Conservation (phyloP, 164 flowering plant genomes). For the Cinnamomum chago region DNA sequence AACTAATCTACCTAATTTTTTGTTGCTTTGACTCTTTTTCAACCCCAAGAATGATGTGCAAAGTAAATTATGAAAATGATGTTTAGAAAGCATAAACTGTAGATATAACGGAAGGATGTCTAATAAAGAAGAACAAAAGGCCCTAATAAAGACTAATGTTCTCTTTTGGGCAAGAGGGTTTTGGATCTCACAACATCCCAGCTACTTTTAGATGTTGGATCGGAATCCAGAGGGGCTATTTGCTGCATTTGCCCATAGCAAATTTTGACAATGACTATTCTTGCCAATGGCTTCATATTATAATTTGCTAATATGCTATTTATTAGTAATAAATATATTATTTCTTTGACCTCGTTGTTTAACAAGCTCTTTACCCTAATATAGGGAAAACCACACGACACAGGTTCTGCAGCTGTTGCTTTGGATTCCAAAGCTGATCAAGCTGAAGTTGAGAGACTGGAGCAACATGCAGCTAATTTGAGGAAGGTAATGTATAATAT, state of each 20-base stretch:
- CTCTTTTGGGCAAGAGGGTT: neutral
- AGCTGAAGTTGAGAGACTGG: constrained; percentile 55
- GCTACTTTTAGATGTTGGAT: neutral
- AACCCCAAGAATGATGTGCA: too few relatives aligned
- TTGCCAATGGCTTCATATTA: neutral
- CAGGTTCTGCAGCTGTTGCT: constrained; percentile 17
- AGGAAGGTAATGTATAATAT: constrained; percentile 48
- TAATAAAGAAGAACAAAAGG: too few relatives aligned
- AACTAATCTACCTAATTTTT: too few relatives aligned
- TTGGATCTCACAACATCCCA: neutral
- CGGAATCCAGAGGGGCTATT: neutral
- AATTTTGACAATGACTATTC: neutral
- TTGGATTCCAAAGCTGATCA: constrained; percentile 34
- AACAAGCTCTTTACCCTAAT: neutral
- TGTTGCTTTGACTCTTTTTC: too few relatives aligned
- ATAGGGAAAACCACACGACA: constrained; percentile 50
- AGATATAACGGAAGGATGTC: too few relatives aligned
- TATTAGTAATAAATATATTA: too few relatives aligned
- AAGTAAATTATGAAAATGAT: too few relatives aligned
- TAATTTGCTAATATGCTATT: neutral
- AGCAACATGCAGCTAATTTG: constrained; percentile 49
- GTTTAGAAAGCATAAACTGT: too few relatives aligned
- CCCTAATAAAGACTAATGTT: neutral
- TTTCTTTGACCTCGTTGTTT: too few relatives aligned
- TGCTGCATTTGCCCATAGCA: neutral